Percentiles rank a stretch among this genome's conserved stretches.
Conservation (phyloP, 768 basidiomycete species). For the Boletus subcaerulescens region DNA sequence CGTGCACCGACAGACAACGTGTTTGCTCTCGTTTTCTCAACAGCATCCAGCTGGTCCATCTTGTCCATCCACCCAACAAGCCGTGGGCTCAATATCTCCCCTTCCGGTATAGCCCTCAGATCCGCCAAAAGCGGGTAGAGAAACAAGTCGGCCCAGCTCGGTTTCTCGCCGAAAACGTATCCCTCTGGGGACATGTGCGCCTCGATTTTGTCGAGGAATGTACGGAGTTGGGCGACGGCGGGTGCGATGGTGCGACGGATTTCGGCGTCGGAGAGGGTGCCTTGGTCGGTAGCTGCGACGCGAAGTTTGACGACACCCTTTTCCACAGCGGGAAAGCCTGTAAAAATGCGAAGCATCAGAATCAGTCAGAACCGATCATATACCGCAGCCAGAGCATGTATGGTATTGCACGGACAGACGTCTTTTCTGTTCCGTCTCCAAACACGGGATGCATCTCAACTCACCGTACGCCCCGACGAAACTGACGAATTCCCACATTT, state of each 20-base stretch:
- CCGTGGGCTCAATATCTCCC: slow-evolving; percentile 23
- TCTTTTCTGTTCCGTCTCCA: too few relatives aligned
- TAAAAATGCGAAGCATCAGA: background rate
- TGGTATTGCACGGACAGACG: too few relatives aligned
- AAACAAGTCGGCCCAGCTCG: slow-evolving; percentile 35
- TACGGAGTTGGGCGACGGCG: slow-evolving; percentile 17
- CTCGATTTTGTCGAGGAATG: slow-evolving; percentile 19
- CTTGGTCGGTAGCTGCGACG: slow-evolving; percentile 25
- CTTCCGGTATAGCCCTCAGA: slow-evolving; percentile 25
- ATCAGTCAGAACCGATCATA: background rate
- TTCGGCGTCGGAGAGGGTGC: slow-evolving; percentile 19
- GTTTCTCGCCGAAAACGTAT: slow-evolving; percentile 27
- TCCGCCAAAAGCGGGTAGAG: slow-evolving; percentile 32
- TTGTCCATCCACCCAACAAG: slow-evolving; percentile 23
- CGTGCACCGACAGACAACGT: slow-evolving; percentile 28
- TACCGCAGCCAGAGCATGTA: too few relatives aligned
- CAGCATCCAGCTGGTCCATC: slow-evolving; percentile 26
- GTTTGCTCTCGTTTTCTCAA: slow-evolving; percentile 21
- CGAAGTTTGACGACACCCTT: slow-evolving; percentile 33
- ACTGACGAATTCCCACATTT: slow-evolving; percentile 35
- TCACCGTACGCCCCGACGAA: slow-evolving; percentile 25
- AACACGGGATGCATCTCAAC: background rate
- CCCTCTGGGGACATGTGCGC: slow-evolving; percentile 26
- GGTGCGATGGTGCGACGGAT: slow-evolving; percentile 16
- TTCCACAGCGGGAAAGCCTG: slow-evolving; percentile 31